phyloP scores from a whole-genome alignment of 768 basidiomycete species.

The Suillus subluteus region DNA sequence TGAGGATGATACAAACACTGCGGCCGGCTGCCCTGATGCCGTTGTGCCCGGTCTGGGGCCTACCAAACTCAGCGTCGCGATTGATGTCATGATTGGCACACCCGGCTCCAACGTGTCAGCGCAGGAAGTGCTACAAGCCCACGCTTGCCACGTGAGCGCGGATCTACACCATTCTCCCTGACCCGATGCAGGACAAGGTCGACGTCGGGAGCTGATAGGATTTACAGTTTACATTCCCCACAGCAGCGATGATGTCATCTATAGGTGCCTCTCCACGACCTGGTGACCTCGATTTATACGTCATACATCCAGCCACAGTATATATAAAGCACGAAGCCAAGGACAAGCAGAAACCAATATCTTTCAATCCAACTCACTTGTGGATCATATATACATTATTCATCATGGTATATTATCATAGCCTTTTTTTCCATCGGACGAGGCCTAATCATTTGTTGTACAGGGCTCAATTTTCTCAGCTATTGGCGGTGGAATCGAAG shows the following conservation, averaged over 20 bases:
- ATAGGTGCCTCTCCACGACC: not conserved
- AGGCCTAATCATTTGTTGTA: not conserved
- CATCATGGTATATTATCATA: not conserved
- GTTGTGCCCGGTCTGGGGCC: too few species aligned
- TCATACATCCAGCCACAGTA: not conserved
- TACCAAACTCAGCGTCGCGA: not conserved
- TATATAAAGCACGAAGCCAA: not conserved
- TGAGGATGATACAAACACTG: not conserved
- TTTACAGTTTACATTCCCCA: not conserved
- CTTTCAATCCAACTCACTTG: not conserved
- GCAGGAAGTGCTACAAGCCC: not conserved
- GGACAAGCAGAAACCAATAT: not conserved
- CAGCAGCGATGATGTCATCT: slow-evolving; percentile 1
- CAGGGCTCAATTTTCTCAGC: slow-evolving; percentile 69
- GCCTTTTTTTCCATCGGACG: not conserved
- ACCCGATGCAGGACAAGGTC: too few species aligned
- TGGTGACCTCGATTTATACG: not conserved
- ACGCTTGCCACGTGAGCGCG: not conserved
- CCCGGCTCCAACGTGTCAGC: not conserved
- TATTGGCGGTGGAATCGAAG: slow-evolving; percentile 61
- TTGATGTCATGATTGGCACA: not conserved
- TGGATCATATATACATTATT: not conserved
- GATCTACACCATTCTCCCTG: not conserved
- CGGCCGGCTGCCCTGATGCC: not conserved
- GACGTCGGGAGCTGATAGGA: too few species aligned